A percentile compares a stretch with the other conserved stretches of the same genome.
Conservation (phyloP, 768 basidiomycete species). For the Russula virescens region DNA sequence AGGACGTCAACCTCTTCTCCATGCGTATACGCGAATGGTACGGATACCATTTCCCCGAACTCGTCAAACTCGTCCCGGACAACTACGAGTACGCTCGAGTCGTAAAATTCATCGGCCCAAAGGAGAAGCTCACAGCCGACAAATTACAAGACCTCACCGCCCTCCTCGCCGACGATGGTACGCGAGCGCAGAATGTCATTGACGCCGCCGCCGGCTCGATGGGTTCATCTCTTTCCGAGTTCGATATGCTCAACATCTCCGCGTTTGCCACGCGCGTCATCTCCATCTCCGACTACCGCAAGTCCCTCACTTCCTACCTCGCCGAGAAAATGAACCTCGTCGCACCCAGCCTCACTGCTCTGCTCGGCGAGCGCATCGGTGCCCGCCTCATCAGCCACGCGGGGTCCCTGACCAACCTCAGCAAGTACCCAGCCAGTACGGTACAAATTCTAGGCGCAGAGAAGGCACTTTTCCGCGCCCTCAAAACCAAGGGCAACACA, state of each 20-base stretch:
- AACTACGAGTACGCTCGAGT: constrained; percentile 90
- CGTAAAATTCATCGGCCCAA: constrained; percentile 84
- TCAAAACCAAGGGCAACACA: constrained; percentile 98
- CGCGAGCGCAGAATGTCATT: constrained; percentile 85
- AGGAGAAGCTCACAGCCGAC: constrained; percentile 72
- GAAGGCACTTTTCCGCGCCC: constrained; percentile 93
- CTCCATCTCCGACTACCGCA: constrained; percentile 90
- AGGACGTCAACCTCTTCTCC: constrained; percentile 97
- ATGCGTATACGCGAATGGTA: constrained; percentile 99
- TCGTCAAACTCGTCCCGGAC: constrained; percentile 88
- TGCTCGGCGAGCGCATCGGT: constrained; percentile 88
- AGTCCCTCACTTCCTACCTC: constrained; percentile 79
- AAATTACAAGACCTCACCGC: constrained; percentile 73
- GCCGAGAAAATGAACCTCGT: constrained; percentile 98
- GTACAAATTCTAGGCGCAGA: constrained; percentile 98
- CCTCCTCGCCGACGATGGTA: constrained; percentile 78
- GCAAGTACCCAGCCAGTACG: constrained; percentile 97
- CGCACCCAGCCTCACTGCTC: constrained; percentile 85
- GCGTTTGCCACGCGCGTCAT: constrained; percentile 88
- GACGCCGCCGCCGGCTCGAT: constrained; percentile 93
- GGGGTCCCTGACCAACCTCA: constrained; percentile 91
- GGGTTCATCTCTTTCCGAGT: constrained; percentile 85
- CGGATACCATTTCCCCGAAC: constrained; percentile 98
- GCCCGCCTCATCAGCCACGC: constrained; percentile 93
- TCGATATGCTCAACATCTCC: constrained; percentile 94